Percentiles rank a stretch among this genome's conserved stretches.
phyloP scores from a whole-genome alignment of 306 rosid genomes.

The Fagus crenata region DNA sequence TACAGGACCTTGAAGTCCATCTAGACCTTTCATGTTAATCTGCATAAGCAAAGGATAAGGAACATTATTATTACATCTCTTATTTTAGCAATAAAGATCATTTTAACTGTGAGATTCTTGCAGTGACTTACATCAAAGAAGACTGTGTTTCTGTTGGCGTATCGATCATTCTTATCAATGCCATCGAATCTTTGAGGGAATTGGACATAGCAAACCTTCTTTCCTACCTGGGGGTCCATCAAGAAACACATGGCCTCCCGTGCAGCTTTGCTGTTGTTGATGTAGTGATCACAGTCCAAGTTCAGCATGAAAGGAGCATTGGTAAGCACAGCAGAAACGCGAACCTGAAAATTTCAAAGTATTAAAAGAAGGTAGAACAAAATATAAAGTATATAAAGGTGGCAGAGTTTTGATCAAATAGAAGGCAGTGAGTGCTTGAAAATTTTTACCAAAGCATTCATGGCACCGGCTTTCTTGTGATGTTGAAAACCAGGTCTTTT shows the following conservation, averaged over 20 bases:
- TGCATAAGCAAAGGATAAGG: conserved; percentile 37
- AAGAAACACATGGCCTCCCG: conserved; percentile 97
- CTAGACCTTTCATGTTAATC: conserved; percentile 98
- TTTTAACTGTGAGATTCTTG: conserved; percentile 15
- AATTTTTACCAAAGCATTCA: conserved; percentile 79
- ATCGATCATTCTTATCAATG: conserved; percentile 83
- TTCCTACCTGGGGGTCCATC: conserved; percentile 89
- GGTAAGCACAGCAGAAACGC: conserved; percentile 88
- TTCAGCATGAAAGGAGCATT: conserved; percentile 89
- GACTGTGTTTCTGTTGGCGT: conserved; percentile 92
- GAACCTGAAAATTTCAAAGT: conserved; percentile 58
- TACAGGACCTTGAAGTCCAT: conserved; percentile 95
- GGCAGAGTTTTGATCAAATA: conserved; percentile 19
- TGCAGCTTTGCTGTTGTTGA: conserved; percentile 79
- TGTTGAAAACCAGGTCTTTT: conserved; percentile 91
- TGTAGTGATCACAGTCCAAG: conserved; percentile 95
- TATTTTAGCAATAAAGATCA: conserved; percentile 2
- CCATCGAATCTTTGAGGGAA: conserved; percentile 94
- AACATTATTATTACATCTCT: conserved; percentile 11
- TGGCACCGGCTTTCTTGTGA: conserved; percentile 98
- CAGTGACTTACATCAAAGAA: conserved; percentile 68
- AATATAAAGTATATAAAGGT: conserved; percentile 6
- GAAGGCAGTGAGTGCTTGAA: conserved; percentile 21
- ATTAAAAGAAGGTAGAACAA: not conserved
- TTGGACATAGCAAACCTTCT: conserved; percentile 77